phyloP scores from a whole-genome alignment of 495 filamentous ascomycete genomes.

The Xylaria intraflava region DNA sequence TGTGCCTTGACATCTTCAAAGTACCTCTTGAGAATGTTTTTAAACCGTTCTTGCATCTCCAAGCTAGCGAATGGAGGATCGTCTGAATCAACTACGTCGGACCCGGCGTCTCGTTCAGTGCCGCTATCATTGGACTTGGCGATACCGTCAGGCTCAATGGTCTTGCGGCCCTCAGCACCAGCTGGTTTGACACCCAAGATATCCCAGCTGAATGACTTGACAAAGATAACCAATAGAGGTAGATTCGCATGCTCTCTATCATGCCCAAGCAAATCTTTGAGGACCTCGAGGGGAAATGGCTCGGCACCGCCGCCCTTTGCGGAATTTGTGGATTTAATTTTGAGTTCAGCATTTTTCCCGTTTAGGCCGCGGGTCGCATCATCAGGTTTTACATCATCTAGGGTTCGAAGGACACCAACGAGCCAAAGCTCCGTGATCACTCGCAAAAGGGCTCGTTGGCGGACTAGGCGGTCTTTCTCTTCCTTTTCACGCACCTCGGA shows the following conservation, averaged over 20 bases:
- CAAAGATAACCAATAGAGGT: constrained; percentile 85
- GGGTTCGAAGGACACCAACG: constrained; percentile 73
- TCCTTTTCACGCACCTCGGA: constrained; percentile 86
- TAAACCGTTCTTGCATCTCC: constrained; percentile 80
- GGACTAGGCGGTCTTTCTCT: constrained; percentile 83
- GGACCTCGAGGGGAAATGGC: constrained; percentile 89
- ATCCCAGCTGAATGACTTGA: constrained; percentile 96
- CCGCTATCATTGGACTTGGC: constrained; percentile 42
- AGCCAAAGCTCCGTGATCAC: constrained; percentile 97
- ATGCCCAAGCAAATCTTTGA: constrained; percentile 91
- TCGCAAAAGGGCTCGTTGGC: constrained; percentile 79
- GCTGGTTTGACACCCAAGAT: constrained; percentile 70
- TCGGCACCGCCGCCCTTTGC: constrained; percentile 58
- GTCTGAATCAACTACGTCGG: constrained; percentile 36
- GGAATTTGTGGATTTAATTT: constrained; percentile 39
- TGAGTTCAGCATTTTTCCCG: constrained; percentile 48
- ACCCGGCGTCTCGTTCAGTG: constrained; percentile 35
- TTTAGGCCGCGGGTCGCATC: constrained; percentile 59
- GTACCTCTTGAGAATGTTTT: constrained; percentile 80
- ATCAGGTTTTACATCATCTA: constrained; percentile 88
- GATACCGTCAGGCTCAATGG: constrained; percentile 80
- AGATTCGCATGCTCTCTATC: constrained; percentile 90
- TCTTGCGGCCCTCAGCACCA: constrained; percentile 69
- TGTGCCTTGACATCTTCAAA: constrained; percentile 90
- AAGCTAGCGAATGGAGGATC: constrained; percentile 67